Evolutionary conservation across 768 basidiomycete species (phyloP), one percentile per base, ranked within the genome.

Genomic region (Tricholoma matsutake): DNA sequence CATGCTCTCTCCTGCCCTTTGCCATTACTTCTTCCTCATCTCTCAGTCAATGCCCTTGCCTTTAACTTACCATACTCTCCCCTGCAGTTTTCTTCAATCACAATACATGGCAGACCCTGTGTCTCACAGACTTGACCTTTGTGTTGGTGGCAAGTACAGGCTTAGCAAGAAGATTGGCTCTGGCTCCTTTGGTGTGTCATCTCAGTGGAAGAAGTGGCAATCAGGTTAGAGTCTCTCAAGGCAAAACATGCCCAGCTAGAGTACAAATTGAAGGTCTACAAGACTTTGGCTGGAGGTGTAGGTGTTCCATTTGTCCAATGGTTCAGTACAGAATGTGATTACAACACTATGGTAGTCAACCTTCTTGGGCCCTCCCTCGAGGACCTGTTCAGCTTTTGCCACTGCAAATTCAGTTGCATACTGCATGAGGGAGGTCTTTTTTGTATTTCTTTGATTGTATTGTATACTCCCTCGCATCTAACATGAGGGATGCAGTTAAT

Each of bases 191-290:
- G 34, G 34, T n/a, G n/a, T n/a, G n/a, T n/a, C n/a, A n/a, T n/a
- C n/a, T n/a, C n/a, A n/a, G n/a, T n/a, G n/a, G n/a, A n/a, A n/a
- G n/a, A n/a, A n/a, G n/a, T n/a, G n/a, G n/a, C n/a, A n/a, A n/a
- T n/a, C n/a, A 32, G 9, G 32, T 92, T 99, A 69, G 96, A 99
- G 78, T 98, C 96, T 1, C 94, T 98, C 76, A 99, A 99, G 78
- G 96, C 96, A 66, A 99, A 98, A 77, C 96, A 98, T 68, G 97
- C 96, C 16, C 96, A 99, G 78, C 89, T 99, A 70, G 96, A 98
- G 76, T 98, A 98, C 72, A 96, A 99, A 78, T 89, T 88, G 66
- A 91, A 91, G 75, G 91, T 92, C 49, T 91, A 89, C 79, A 98
- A 98, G 87, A 94, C 93, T 18, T 86, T 99, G 55, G 96, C 96